Percentiles rank a stretch among this genome's conserved stretches.
Evolutionary conservation across 257 asterid genomes (phyloP).

Genomic region (Solanum paucissectum): DNA sequence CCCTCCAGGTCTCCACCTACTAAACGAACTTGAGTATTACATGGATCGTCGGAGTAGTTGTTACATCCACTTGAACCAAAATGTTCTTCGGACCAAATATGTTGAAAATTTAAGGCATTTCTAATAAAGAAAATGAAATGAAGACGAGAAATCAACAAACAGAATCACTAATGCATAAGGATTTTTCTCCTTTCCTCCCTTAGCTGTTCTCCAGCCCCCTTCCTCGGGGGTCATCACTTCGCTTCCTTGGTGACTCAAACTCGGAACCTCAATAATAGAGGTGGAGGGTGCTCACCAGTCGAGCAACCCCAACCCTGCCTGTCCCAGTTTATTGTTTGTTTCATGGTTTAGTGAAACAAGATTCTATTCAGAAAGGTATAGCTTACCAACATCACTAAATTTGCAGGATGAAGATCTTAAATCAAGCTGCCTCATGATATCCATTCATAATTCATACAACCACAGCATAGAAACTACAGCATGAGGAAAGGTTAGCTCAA

Average conservation of each 20-base stretch:
- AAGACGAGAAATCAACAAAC: no score
- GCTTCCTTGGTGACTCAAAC: neutral
- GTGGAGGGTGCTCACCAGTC: neutral
- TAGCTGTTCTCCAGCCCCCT: neutral
- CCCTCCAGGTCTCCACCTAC: no score
- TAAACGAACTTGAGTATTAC: no score
- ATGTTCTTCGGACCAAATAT: no score
- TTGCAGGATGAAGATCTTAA: neutral
- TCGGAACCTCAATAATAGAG: neutral
- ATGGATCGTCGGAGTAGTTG: no score
- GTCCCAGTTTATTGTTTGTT: neutral
- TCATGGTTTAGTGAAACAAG: neutral
- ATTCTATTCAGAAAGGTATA: neutral
- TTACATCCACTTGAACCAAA: no score
- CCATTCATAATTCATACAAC: neutral
- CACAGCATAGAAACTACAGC: neutral
- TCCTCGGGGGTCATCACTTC: neutral
- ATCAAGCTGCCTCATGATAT: neutral
- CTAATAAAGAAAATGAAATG: no score
- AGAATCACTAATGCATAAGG: neutral
- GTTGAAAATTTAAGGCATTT: no score
- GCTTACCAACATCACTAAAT: neutral
- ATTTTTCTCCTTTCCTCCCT: neutral
- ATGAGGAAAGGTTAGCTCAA: neutral
- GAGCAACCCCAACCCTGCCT: neutral